A percentile compares a stretch with the other conserved stretches of the same genome.
Conservation (phyloP, 164 flowering plant genomes). For the Saururus chinensis region DNA sequence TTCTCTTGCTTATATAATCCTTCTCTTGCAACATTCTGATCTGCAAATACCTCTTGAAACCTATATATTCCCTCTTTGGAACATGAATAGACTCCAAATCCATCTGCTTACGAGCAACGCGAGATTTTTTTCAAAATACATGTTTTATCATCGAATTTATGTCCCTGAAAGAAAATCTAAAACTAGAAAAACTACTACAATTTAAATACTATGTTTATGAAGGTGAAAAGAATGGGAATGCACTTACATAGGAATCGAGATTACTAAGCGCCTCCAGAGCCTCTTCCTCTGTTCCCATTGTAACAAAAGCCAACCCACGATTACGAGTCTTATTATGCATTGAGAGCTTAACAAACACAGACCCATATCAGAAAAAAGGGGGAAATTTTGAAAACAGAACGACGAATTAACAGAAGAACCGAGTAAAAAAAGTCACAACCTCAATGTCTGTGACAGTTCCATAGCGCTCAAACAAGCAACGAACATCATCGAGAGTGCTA, state of each 20-base stretch:
- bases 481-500: conserved; percentile 49
- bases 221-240: background rate
- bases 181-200: too few relatives aligned
- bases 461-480: conserved; percentile 45
- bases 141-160: too few relatives aligned
- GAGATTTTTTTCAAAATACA: too few relatives aligned
- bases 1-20: too few relatives aligned
- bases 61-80: too few relatives aligned
- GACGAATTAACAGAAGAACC: background rate
- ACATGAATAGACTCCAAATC: too few relatives aligned
- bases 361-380: background rate
- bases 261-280: conserved; percentile 52
- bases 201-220: background rate
- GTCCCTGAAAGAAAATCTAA: too few relatives aligned
- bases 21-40: too few relatives aligned
- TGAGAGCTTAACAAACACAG: conserved; percentile 6
- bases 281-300: conserved; percentile 75
- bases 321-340: conserved; percentile 60
- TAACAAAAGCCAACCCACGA: conserved; percentile 73
- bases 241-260: conserved; percentile 62
- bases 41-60: too few relatives aligned
- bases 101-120: too few relatives aligned
- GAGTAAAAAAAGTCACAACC: conserved; percentile 14
- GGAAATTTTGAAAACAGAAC: background rate
- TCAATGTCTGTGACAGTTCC: conserved; percentile 68